These are phyloP conservation scores for Talinum fruticosum DNA, from an alignment of 148 eudicot genomes.

Conservation along the genomic window DNA sequence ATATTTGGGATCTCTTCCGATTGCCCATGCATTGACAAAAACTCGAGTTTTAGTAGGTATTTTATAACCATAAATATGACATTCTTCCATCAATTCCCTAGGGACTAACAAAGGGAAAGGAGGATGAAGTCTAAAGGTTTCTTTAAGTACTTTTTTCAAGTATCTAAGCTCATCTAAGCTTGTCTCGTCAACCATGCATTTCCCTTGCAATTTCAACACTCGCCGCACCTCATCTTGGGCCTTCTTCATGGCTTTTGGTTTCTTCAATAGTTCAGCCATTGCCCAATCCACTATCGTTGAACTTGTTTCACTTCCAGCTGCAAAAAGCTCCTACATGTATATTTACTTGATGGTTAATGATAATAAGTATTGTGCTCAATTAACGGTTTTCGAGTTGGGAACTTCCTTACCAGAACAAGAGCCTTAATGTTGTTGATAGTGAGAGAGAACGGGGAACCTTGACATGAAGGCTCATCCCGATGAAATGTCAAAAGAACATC, in stretches of 20 bases:
- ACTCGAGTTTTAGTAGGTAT: not conserved
- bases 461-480: not conserved
- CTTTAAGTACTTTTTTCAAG: slow-evolving; percentile 24
- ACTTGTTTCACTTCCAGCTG: slow-evolving; percentile 34
- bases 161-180: slow-evolving; percentile 15
- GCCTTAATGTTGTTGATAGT: not conserved
- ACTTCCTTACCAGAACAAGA: not conserved
- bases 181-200: not conserved
- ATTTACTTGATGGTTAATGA: no score
- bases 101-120: slow-evolving; percentile 21
- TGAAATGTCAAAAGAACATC: not conserved
- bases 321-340: slow-evolving; percentile 7
- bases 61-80: not conserved
- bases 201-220: slow-evolving; percentile 2
- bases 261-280: slow-evolving; percentile 33
- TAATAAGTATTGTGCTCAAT: no score
- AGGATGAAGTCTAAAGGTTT: slow-evolving; percentile 27
- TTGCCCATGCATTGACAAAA: slow-evolving; percentile 21
- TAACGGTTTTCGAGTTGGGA: no score
- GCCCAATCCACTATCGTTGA: slow-evolving; percentile 32
- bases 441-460: not conserved
- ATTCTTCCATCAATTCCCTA: slow-evolving; percentile 7
- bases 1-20: slow-evolving; percentile 25
- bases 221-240: slow-evolving; percentile 26
- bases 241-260: slow-evolving; percentile 22